Base-by-base conservation (phyloP, 768 basidiomycete genomes). In the Panaeolus papilionaceus region DNA sequence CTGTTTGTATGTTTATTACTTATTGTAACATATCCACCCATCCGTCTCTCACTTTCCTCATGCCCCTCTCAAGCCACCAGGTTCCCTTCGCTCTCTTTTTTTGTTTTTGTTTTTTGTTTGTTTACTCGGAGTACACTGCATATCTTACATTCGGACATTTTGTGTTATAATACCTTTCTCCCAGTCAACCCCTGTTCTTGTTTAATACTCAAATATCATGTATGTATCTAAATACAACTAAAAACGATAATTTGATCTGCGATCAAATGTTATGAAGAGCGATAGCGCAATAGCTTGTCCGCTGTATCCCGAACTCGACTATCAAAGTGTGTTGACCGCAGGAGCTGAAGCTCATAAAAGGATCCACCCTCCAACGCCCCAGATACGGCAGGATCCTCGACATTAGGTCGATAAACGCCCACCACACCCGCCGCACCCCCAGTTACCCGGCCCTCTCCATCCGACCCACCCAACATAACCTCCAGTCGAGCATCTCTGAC, bases 341-440 rank as follows among this genome's bases (percentile, higher is more conserved):
- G 84, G 67, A 91, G 78, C 69, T 90, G 80, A 66, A 96, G 79
- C 80, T 99, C 98, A 86, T 90, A 98, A 16, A 58, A 58, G 72
- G 95, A 91, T 54, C 88, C 92, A 38, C 94, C 90, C 61, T 89
- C 92, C 74, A 97, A 94, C 40, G 94, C 86, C 77, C 90, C 88
- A 72, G 86, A 87, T 38, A 95, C 81, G 73, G 94, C 91, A 61
- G 96, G 96, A 79, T 98, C 96, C 73, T 97, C 93, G 51, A 97
- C 81, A 64, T 95, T 90, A 0, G 92, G 86, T 33, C 91, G 86
- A 78, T 96, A 98, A 37, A 93, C 83, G 3, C 98, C 98, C 76
- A 96, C 91, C 64, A 85, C 86, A 38, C 87, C 87, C 14, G 54
- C 54, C 4, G 54, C 54, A 58, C 54, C 54, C 9, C 54, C 54